A percentile compares a stretch with the other conserved stretches of the same genome.
Conservation (phyloP, 164 flowering plant species). For the Amborella trichopoda region DNA sequence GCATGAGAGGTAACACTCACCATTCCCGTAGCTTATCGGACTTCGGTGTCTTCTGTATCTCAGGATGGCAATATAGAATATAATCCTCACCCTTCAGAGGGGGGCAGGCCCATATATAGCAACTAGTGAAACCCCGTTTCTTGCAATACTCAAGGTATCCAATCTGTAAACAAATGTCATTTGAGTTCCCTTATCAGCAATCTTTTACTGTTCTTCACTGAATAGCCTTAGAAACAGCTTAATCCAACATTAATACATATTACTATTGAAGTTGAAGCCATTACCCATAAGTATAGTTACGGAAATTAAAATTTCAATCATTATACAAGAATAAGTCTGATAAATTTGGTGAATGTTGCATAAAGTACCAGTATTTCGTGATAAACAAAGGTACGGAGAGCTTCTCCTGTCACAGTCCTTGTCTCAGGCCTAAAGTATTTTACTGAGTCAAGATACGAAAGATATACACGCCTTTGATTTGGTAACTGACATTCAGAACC, state of each 20-base stretch:
- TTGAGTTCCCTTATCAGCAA: too few species aligned
- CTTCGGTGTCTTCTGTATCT: slow-evolving; percentile 97
- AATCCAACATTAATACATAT: too few species aligned
- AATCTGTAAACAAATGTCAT: slow-evolving; percentile 47
- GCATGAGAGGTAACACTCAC: slow-evolving; percentile 20
- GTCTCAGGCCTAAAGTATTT: slow-evolving; percentile 96
- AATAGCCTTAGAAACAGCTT: too few species aligned
- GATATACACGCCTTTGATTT: slow-evolving; percentile 93
- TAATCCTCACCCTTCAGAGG: slow-evolving; percentile 99
- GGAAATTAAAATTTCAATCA: too few species aligned
- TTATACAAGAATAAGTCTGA: too few species aligned
- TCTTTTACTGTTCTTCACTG: too few species aligned
- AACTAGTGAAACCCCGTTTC: slow-evolving; percentile 85
- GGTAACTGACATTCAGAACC: slow-evolving; percentile 86
- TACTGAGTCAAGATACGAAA: slow-evolving; percentile 94
- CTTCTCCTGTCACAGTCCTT: slow-evolving; percentile 81
- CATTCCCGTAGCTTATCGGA: slow-evolving; percentile 96
- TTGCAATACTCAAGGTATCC: slow-evolving; percentile 98
- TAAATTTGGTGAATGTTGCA: too few species aligned
- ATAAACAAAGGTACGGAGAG: slow-evolving; percentile 93
- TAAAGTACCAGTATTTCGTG: slow-evolving; percentile 86
- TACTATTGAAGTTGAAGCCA: too few species aligned
- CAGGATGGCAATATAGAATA: slow-evolving; percentile 96
- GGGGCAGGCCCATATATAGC: slow-evolving; percentile 99
- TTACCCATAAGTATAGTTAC: too few species aligned